phyloP scores from a whole-genome alignment of 805 yeast species.

The Metschnikowia sp. region DNA sequence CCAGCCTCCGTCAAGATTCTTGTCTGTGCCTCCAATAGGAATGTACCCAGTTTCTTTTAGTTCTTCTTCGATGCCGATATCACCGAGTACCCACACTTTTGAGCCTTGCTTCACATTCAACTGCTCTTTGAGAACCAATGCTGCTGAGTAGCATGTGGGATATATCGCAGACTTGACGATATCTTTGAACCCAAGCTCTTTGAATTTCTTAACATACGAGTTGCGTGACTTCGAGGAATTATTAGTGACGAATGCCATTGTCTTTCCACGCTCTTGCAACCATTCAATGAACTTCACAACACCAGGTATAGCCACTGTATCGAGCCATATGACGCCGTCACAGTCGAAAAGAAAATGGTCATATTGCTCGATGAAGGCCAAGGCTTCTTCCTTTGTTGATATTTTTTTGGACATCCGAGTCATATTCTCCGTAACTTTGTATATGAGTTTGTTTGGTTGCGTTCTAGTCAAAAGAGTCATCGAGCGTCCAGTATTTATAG shows the following conservation, averaged over 20 bases:
- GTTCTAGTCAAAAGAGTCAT: not conserved
- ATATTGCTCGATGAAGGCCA: slow-evolving; percentile 23
- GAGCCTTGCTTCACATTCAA: slow-evolving; percentile 26
- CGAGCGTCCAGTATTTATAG: not conserved
- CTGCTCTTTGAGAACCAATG: slow-evolving; percentile 21
- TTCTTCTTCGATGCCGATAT: slow-evolving; percentile 36
- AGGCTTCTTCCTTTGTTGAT: slow-evolving; percentile 17
- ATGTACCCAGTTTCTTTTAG: slow-evolving; percentile 29
- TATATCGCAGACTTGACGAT: slow-evolving; percentile 28
- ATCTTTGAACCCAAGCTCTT: slow-evolving; percentile 27
- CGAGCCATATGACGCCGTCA: slow-evolving; percentile 44
- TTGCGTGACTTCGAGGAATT: slow-evolving; percentile 35
- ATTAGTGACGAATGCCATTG: slow-evolving; percentile 35
- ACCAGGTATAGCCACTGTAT: slow-evolving; percentile 32
- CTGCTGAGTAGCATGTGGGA: slow-evolving; percentile 40
- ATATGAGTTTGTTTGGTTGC: not conserved
- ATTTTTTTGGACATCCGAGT: slow-evolving; percentile 1
- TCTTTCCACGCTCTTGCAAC: slow-evolving; percentile 23
- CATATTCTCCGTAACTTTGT: not conserved
- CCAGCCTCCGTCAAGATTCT: slow-evolving; percentile 24
- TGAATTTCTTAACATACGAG: slow-evolving; percentile 32
- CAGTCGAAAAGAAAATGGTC: slow-evolving; percentile 42
- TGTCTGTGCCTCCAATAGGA: slow-evolving; percentile 35
- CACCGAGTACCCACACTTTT: slow-evolving; percentile 42
- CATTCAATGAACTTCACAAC: slow-evolving; percentile 25